Evolutionary conservation across 169 alveolate species (phyloP), one percentile per base, ranked within the genome.

Genomic region (Cryptosporidium bovis): DNA sequence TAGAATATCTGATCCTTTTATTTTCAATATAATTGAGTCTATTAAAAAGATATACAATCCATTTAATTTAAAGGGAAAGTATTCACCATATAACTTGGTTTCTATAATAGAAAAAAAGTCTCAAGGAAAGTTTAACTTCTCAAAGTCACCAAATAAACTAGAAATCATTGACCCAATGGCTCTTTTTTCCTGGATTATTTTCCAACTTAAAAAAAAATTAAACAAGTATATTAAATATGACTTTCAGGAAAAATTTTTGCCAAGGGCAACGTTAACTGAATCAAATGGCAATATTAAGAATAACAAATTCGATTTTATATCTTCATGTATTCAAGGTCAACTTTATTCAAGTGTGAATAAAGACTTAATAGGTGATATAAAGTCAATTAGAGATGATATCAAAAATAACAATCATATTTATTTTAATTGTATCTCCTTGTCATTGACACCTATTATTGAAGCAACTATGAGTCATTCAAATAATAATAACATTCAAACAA

Each of bases 21-120:
- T 97, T 12, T 91, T 93, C 33, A 94, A 97, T 48, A 92, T 98
- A 51, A 94, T 98, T 44, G 99, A 98, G 91, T 91, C 98, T 55
- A 90, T 96, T 53, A 93, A 97, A 90, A 98, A 98, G 93, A 97
- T 97, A 53, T 98, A 96, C 96, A 98, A 97, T 93, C 96, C 98
- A 34, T 93, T 95, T 68, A 98, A 97, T 92, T 97, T 97, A 93
- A 98, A 98, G 90, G 99, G 99, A 15, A 95, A 36, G n/a, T 64
- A 40, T 18, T 66, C 84, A 6, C 96, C 87, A 0, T 77, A 60
- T 60, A 90, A 27, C 6, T 92, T 91, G 4, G 92, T 77, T 12
- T 82, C 83, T 64, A 85, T 83, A 2, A 91, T 91, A 33, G 92
- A 92, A 65, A 93, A 83, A 71, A 91, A 91, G 60, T 92, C 90